Evolutionary conservation across 495 filamentous ascomycete genomes (phyloP), one percentile per base, ranked within the genome.

Genomic region (Penicillium macrosclerotiorum): DNA sequence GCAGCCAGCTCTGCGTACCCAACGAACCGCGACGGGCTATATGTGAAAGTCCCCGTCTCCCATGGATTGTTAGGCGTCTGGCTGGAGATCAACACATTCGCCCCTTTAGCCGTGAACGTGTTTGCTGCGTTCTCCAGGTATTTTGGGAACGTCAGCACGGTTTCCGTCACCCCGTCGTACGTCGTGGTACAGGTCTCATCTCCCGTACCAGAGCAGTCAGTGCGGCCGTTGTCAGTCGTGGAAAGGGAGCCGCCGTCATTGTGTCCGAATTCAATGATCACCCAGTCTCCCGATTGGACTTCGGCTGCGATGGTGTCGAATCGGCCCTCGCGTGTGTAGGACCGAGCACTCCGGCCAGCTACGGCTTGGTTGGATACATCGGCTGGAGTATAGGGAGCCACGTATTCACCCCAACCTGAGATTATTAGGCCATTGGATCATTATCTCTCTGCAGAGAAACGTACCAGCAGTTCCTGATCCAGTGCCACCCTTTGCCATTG

Each of bases 61-160:
- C 80, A 86, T 12, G 72, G 57, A 47, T 79, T 85, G 49, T 86
- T 78, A 0, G 83, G 83, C 3, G 83, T 87, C 39, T 78, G 80
- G 12, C 67, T 73, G 9, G 72, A 73, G 31, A 86, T 70, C n/a
- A 87, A 65, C 24, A 86, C 83, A 13, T 71, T 69, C 8, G 82
- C 83, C 11, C 83, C 83, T 54, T 83, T 83, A 37, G 68, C 69
- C 19, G 71, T 55, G 53, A 81, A 75, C 36, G 60, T 51, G 34
- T 65, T 63, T 12, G 78, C 68, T 8, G 81, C 80, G 44, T 75
- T 72, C 57, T 76, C 68, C 37, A 85, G 44, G 60, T 83, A 83
- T 16, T 71, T 73, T 1, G 74, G 74, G 59, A 78, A 85, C 0
- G 80, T 83, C 18, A 77, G 61, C 3, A 82, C 76, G 0, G 74